Base-by-base conservation (phyloP, 352 stramenopile species). In the Lagenidium sp. region DNA sequence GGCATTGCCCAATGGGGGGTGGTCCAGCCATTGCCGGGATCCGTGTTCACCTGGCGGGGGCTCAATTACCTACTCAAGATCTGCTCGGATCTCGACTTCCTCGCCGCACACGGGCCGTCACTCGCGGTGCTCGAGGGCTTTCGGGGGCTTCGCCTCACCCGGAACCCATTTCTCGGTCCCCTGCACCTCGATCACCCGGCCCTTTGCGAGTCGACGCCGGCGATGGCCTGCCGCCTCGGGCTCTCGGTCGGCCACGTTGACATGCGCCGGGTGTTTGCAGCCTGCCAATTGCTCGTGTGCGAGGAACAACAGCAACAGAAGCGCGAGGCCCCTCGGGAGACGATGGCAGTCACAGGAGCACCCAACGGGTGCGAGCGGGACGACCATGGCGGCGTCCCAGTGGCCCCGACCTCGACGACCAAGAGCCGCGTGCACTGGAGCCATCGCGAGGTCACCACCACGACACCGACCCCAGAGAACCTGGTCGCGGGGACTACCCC, bases 21-120 rank as follows among this genome's bases (percentile, higher is more conserved):
- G 43, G 54, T 62, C 18, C 18, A 19, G n/a, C n/a, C n/a, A n/a
- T n/a, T n/a, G n/a, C n/a, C n/a, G n/a, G n/a, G n/a, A n/a, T n/a
- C n/a, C 2, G 57, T 64, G n/a, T 91, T 88, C 47, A 61, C 75
- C 47, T 91, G 79, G 79, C 78, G 78, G 0, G 43, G 76, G 1
- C 60, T 78, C 36, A 88, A 88, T 44, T 91, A 92, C 42, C 54
- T 89, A 42, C 60, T 79, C 48, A 92, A 92, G 51, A 92, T 92
- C 74, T 60, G 62, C 1, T 13, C 40, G 4, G 79, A 92, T 38
- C 50, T 82, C 11, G 60, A 77, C 36, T 86, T 89, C 39, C 54
- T 89, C 6, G 40, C 58, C 2, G 55, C 52, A 23, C 50, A 65
- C 41, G 18, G 26, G 7, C 55, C 53, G 21, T 49, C 53, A 24